Base-by-base conservation (phyloP, 192 early-diverging fungal species). In the Umbelopsis ramanniana region DNA sequence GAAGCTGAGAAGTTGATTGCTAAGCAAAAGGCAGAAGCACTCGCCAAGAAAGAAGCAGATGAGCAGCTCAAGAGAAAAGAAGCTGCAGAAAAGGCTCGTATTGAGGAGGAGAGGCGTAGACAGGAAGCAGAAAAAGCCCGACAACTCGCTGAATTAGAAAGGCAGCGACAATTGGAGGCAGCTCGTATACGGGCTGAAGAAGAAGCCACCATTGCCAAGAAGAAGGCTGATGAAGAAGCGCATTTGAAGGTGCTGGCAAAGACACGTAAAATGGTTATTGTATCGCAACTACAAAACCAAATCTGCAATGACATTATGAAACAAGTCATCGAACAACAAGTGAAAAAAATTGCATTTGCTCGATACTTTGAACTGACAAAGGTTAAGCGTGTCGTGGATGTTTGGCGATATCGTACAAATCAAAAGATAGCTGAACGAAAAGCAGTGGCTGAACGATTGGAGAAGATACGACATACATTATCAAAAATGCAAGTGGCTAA, bases 21-120 rank as follows among this genome's bases (percentile, higher is more conserved):
- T 26, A 46, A 66, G 48, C 47, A 74, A 38, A 68, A 29, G 15
- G 43, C 46, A 19, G 54, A 52, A 46, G 66, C 71, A 14, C 33
- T 26, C 33, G 69, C 22, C 2, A 35, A 37, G 33, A 70, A 48
- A 23, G 24, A 48, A 12, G 46, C 47, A 1, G 75, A 14, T 6
- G 50, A 69, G 15, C 72, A 48, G 17, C 50, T 29, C 15, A 21
- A 35, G 57, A 67, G 22, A 53, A 26, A 19, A 35, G 53, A 23
- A 54, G 47, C 66, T 50, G 50, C 46, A 29, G 46, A 66, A 68
- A 69, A 46, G 35, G 47, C 19, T 15, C 66, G 37, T 19, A 55
- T 17, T 40, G 48, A 46, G 54, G 45, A 53, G 33, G 52, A 46
- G 43, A 67, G 38, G 47, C 33, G 15, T 22, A 68, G 14, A 29